phyloP scores from a whole-genome alignment of 202 grass and related monocot species.

The Bolboschoenoplectus hybrid region DNA sequence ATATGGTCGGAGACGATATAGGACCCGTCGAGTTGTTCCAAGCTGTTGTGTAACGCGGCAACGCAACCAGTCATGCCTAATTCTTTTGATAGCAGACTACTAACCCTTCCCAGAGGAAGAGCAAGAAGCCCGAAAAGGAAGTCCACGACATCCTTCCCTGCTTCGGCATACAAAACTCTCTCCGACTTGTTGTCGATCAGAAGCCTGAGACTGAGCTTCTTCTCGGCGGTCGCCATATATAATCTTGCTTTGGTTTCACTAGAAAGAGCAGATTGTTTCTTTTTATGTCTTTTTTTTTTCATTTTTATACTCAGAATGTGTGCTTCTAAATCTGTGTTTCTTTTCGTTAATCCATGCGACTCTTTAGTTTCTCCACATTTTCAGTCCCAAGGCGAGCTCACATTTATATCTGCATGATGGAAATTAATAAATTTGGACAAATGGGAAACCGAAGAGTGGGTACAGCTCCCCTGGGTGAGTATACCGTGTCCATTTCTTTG shows the following conservation, averaged over 20 bases:
- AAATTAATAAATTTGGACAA: background rate
- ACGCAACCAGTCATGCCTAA: background rate
- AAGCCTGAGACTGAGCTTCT: background rate
- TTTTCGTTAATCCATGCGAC: background rate
- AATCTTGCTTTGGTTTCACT: background rate
- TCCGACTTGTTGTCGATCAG: constrained; percentile 2
- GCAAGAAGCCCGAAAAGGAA: background rate
- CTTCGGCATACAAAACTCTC: background rate
- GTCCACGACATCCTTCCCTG: background rate
- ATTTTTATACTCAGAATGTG: background rate
- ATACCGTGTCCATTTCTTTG: no score
- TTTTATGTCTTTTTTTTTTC: no score
- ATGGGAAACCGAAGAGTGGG: background rate
- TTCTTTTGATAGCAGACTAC: background rate
- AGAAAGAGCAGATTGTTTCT: background rate
- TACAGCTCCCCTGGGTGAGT: background rate
- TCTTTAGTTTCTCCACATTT: background rate
- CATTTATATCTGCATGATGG: background rate
- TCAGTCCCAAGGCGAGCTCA: background rate
- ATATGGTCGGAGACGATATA: background rate
- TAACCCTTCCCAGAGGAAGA: background rate
- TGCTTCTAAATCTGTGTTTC: background rate
- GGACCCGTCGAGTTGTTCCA: background rate
- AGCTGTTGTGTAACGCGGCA: background rate
- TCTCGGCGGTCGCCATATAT: background rate